Evolutionary conservation across 2,329 filamentous ascomycete genomes (phyloP).

Genomic region (Tolypocladium paradoxum): DNA sequence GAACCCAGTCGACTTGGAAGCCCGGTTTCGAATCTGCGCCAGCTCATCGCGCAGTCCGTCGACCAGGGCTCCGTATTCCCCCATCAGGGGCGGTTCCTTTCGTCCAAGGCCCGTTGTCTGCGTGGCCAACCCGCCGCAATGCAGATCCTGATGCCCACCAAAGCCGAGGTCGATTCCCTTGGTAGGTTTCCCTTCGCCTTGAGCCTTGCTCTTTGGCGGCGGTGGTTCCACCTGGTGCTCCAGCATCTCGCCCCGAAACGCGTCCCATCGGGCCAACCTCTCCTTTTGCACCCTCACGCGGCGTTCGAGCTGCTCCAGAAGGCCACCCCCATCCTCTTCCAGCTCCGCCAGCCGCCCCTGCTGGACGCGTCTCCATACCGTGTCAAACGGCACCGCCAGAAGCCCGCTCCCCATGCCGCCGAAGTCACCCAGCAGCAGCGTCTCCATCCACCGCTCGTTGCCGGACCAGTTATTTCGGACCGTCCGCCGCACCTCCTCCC

Average conservation of each 20-base stretch:
- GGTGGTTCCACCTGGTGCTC: slow-evolving; percentile 15
- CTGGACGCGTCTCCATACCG: slow-evolving; percentile 60
- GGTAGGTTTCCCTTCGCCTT: slow-evolving; percentile 9
- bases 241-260: slow-evolving; percentile 45
- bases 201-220: slow-evolving; percentile 11
- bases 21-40: slow-evolving; percentile 11
- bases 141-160: slow-evolving; percentile 37
- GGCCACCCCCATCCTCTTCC: slow-evolving; percentile 36
- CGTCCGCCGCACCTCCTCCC: slow-evolving; percentile 43
- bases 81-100: slow-evolving; percentile 16
- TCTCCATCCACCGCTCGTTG: slow-evolving; percentile 61
- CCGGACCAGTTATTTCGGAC: slow-evolving; percentile 71
- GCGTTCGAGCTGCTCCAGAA: slow-evolving; percentile 61
- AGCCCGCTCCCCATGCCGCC: slow-evolving; percentile 47
- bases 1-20: slow-evolving; percentile 10
- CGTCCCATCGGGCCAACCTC: slow-evolving; percentile 63
- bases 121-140: slow-evolving; percentile 23
- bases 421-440: slow-evolving; percentile 57
- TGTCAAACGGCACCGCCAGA: slow-evolving; percentile 56
- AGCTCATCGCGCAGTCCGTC: slow-evolving; percentile 31
- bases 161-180: slow-evolving; percentile 44
- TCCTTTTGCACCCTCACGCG: slow-evolving; percentile 56
- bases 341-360: slow-evolving; percentile 46
- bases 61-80: slow-evolving; percentile 34
- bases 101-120: slow-evolving; percentile 13